Base-by-base conservation (phyloP, 2,329 filamentous ascomycete genomes). In the Aspergillus sp. region DNA sequence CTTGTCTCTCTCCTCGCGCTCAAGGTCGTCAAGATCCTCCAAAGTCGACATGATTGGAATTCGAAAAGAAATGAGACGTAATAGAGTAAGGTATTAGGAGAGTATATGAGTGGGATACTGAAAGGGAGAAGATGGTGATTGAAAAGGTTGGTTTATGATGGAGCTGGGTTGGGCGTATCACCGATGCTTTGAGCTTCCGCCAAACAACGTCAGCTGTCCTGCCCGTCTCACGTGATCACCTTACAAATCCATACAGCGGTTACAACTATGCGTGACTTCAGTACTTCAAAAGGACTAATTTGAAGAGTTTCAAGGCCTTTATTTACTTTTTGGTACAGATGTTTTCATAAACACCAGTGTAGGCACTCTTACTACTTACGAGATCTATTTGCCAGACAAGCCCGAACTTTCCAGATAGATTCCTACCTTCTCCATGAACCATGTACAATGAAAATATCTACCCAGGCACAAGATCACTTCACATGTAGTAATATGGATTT, bases 21-120 rank as follows among this genome's bases (percentile, higher is more conserved):
- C 90, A 75, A 96, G 83, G 76, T 93, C 90, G 74, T 96, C 91
- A 73, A 96, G 89, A 81, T 96, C 91, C 81, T 96, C 91, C 70
- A 96, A 87, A 67, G 90, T 95, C 68, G 91, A 92, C 91, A 96
- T 96, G 74, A 63, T 63, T 54, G 39, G 23, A 39, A 31, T 39
- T 45, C 19, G 39, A 14, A 17, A 23, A 35, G 23, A 5, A 39
- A 41, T 23, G n/a, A 47, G 14, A 19, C 48, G 21, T 23, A 21
- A 23, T 37, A 8, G 25, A n/a, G 15, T 52, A 25, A 31, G 8
- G 9, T 17, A 19, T 33, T 49, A 56, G 31, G 27, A 33, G 33
- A 39, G 17, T 40, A 55, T 37, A 23, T 27, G 21, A 55, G 52
- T 19, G 12, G 9, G 47, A 11, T 31, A 19, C 8, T 9, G 41